A percentile compares a stretch with the other conserved stretches of the same genome.
Evolutionary conservation across 208 protist species (phyloP).

Genomic region (Crithidia sp.): DNA sequence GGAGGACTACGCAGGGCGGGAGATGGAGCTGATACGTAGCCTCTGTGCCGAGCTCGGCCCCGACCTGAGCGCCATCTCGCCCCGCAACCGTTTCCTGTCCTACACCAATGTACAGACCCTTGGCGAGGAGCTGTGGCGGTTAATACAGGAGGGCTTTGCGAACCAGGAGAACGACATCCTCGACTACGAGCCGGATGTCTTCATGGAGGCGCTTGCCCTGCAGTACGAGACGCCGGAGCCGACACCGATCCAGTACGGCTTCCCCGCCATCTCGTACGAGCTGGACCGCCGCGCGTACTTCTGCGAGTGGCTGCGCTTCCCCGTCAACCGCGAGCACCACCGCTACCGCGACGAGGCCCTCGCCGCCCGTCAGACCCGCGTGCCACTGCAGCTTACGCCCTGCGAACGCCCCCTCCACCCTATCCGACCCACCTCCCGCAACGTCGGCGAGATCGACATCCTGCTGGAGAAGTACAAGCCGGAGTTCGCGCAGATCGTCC

Average conservation of each 20-base stretch:
- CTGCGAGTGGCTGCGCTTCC: conserved; percentile 47
- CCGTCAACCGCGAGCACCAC: conserved; percentile 31
- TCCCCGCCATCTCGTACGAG: conserved; percentile 35
- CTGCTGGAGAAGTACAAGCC: conserved; percentile 81
- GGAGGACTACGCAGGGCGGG: conserved; percentile 32
- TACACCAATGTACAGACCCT: conserved; percentile 48
- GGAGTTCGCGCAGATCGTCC: conserved; percentile 83
- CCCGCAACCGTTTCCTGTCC: conserved; percentile 54
- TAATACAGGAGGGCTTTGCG: conserved; percentile 27
- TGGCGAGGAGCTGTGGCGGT: conserved; percentile 44
- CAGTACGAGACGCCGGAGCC: conserved; percentile 50
- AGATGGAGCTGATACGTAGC: conserved; percentile 67
- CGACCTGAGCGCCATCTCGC: conserved; percentile 53
- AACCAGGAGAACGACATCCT: conserved; percentile 51
- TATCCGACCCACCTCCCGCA: conserved; percentile 10
- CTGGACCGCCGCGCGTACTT: conserved; percentile 51
- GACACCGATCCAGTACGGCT: conserved; percentile 42
- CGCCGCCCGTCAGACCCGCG: conserved; percentile 38
- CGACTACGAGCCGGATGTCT: conserved; percentile 63
- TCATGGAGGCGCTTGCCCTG: conserved; percentile 51
- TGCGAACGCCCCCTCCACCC: conserved; percentile 65
- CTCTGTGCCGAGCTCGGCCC: conserved; percentile 65
- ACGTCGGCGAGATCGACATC: conserved; percentile 74
- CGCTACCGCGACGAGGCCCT: conserved; percentile 41
- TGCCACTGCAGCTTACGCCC: conserved; percentile 65